Base-by-base conservation (phyloP, 176 grass and related monocot genomes). In the Aegilops speltoides region DNA sequence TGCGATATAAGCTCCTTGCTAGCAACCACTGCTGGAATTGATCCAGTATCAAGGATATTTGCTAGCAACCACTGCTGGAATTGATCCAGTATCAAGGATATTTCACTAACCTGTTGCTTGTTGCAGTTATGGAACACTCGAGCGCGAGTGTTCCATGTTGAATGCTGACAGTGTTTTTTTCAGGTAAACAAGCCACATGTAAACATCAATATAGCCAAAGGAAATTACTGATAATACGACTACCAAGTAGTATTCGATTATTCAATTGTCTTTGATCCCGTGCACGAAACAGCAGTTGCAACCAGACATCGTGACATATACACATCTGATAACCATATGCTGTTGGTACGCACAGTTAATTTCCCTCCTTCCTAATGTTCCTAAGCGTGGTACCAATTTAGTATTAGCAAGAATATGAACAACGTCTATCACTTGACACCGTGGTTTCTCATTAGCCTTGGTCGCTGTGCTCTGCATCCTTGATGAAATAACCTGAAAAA, bases 341-440 rank as follows among this genome's bases (percentile, higher is more conserved):
- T 57, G 23, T 28, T 25, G 12, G 20, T 68, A 46, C 20, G 6
- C 12, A 19, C 3, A 12, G 31, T 48, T 80, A 12, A 22, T 63
- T 82, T 83, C 17, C 38, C 4, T 78, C 36, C 29, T 86, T 41
- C 40, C 9, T 41, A 70, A 20, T 64, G n/a, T 24, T 90, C 29
- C 19, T 74, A 73, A 10, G 45, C 80, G 19, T 85, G 64, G 74
- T 24, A 19, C 83, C 75, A 69, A n/a, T 26, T 36, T 50, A 46
- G 36, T 71, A 71, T 48, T 37, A 82, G 38, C 72, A 19, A 64
- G 22, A 77, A 29, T 37, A 68, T 11, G 34, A 65, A 31, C 15
- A 46, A 75, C 15, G n/a, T 23, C 36, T 0, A 33, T 1, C 38
- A 40, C 38, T 38, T 10, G 0, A 84, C 52, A 78, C 52, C 54